Percentiles rank a stretch among this genome's conserved stretches.
phyloP scores from a whole-genome alignment of 2,329 filamentous ascomycete genomes.

The Trichoderma asperellum region DNA sequence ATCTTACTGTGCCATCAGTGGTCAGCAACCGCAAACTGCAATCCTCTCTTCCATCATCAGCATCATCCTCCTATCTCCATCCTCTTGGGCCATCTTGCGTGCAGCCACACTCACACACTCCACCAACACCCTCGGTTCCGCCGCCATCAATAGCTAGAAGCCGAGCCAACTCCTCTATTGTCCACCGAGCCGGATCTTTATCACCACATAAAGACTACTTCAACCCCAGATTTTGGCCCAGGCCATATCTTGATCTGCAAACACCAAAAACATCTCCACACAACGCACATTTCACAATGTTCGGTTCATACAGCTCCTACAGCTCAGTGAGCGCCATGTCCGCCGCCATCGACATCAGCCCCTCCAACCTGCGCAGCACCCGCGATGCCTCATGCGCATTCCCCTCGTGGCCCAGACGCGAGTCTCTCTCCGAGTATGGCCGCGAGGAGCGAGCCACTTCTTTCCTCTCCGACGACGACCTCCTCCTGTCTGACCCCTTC shows the following conservation, averaged over 20 bases:
- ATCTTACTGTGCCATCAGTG: background rate
- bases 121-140: constrained; percentile 12
- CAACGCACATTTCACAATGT: constrained; percentile 45
- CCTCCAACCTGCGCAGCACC: constrained; percentile 43
- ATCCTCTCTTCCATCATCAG: constrained; percentile 8
- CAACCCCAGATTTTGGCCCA: constrained; percentile 19
- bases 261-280: background rate
- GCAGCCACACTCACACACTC: constrained; percentile 9
- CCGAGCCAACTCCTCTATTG: constrained; percentile 17
- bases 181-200: background rate
- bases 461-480: constrained; percentile 67
- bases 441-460: constrained; percentile 54
- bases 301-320: constrained; percentile 55
- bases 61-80: background rate
- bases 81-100: constrained; percentile 3
- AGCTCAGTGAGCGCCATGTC: constrained; percentile 52
- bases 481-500: constrained; percentile 56
- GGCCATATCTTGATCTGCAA: background rate
- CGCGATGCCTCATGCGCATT: constrained; percentile 57
- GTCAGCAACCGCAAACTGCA: background rate
- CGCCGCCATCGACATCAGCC: constrained; percentile 52
- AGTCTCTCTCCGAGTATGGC: constrained; percentile 52
- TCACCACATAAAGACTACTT: constrained; percentile 9
- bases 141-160: constrained; percentile 1
- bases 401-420: constrained; percentile 62